These are phyloP conservation scores for Piromyces sp. DNA, from an alignment of 192 early-diverging fungal genomes.

Conservation along the genomic window DNA sequence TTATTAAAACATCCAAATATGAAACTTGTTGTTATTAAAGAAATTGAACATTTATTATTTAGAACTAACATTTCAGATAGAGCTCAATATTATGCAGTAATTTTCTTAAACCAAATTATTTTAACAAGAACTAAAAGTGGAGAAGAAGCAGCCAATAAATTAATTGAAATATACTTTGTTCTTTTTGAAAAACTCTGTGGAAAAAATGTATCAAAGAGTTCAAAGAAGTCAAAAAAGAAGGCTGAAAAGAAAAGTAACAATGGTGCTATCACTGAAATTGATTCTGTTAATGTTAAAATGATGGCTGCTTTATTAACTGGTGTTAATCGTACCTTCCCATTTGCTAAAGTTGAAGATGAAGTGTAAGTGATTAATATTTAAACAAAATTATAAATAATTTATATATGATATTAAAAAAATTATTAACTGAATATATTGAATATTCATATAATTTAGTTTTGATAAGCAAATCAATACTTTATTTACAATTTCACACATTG, in stretches of 20 bases:
- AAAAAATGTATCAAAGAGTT: constrained; percentile 8
- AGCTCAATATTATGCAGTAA: constrained; percentile 80
- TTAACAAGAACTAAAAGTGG: constrained; percentile 47
- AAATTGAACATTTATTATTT: constrained; percentile 74
- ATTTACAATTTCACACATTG: constrained; percentile 75
- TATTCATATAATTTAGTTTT: constrained; percentile 19
- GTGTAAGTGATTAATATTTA: too few species aligned
- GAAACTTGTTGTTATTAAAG: constrained; percentile 71
- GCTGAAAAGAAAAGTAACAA: constrained; percentile 3
- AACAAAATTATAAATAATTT: not conserved
- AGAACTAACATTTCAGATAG: constrained; percentile 51
- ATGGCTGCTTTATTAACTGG: constrained; percentile 82
- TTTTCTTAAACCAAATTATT: constrained; percentile 81
- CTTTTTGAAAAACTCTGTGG: constrained; percentile 72
- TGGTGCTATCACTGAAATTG: constrained; percentile 22
- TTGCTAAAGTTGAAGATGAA: constrained; percentile 58
- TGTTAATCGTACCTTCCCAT: constrained; percentile 88
- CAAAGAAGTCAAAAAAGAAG: constrained; percentile 6
- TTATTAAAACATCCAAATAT: constrained; percentile 66
- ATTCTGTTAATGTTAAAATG: constrained; percentile 60
- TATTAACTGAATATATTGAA: not conserved
- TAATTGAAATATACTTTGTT: constrained; percentile 80
- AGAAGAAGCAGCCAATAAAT: constrained; percentile 52
- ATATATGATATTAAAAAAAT: not conserved
- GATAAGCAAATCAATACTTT: constrained; percentile 72